Evolutionary conservation across 202 grass and related monocot species (phyloP), one percentile per base, ranked within the genome.

Genomic region (Sporobolus alterniflorus): DNA sequence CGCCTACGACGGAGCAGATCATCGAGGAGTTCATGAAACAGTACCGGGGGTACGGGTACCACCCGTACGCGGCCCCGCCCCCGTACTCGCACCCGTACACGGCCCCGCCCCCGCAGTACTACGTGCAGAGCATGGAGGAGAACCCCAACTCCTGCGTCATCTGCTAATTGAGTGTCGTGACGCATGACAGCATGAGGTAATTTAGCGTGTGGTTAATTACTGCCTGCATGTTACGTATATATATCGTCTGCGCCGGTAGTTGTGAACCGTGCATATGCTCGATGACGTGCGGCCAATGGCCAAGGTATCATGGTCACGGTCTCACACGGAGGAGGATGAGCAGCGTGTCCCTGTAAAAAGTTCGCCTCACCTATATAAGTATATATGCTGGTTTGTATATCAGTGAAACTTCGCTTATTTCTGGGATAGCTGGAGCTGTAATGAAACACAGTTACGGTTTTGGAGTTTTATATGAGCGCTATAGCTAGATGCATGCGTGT

Each of bases 61-160:
- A 25, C 32, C 49, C 49, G 16, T 76, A 86, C 22, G 73, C 72
- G 83, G 57, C 55, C 83, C 29, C 11, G 44, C 49, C 49, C 1
- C 48, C 48, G 17, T 20, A n/a, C n/a, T n/a, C n/a, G n/a, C 36
- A 39, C 36, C 36, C 36, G 36, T 39, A 48, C 46, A 14, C 57
- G 28, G 11, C 14, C 14, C 59, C 59, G 7, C 28, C 60, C 1
- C 60, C 76, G 2, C 89, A 84, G 11, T 97, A 94, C 90, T 76
- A 77, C 30, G 87, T 82, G 74, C 85, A 87, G 47, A 97, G 92
- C 81, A 79, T 92, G 50, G 95, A 94, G 71, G 95, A 97, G 76
- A 68, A 92, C 80, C 92, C 95, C 57, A 97, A 94, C 71, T 81
- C 88, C 56, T 97, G 95, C 81, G 42, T 64, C 48, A 94, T 97